These are phyloP conservation scores for Fraxinus angustifolia DNA, from an alignment of 305 asterid species.

Conservation along the genomic window DNA sequence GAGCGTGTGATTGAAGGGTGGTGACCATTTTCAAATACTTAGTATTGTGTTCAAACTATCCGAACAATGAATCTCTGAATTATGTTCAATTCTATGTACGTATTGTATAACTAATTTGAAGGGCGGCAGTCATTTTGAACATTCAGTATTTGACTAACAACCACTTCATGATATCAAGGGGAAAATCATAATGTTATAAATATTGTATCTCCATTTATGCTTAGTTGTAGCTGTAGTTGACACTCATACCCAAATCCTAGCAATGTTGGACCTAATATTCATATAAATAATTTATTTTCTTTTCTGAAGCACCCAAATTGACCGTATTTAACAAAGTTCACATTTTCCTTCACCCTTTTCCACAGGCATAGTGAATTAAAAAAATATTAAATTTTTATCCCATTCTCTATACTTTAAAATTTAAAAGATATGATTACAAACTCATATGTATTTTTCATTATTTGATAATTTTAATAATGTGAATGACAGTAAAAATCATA, in stretches of 20 bases:
- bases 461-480: not conserved
- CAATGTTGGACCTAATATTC: not conserved
- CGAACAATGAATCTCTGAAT: not conserved
- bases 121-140: not conserved
- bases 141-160: not conserved
- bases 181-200: not conserved
- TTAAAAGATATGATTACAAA: not conserved
- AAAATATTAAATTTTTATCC: not conserved
- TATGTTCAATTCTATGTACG: not conserved
- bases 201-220: not conserved
- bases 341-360: conserved; percentile 1
- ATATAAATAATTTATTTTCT: not conserved
- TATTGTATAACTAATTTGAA: not conserved
- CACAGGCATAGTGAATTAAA: not conserved
- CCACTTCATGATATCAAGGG: not conserved
- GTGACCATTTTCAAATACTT: not conserved
- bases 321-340: not conserved
- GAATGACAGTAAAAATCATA: not conserved
- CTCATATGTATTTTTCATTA: not conserved
- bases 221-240: not conserved
- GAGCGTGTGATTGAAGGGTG: not conserved
- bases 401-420: not conserved
- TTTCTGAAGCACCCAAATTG: conserved; percentile 10
- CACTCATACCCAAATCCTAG: not conserved
- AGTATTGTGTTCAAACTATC: not conserved